Evolutionary conservation across 495 filamentous ascomycete species (phyloP).

Genomic region (Hypoxylon perforatum): DNA sequence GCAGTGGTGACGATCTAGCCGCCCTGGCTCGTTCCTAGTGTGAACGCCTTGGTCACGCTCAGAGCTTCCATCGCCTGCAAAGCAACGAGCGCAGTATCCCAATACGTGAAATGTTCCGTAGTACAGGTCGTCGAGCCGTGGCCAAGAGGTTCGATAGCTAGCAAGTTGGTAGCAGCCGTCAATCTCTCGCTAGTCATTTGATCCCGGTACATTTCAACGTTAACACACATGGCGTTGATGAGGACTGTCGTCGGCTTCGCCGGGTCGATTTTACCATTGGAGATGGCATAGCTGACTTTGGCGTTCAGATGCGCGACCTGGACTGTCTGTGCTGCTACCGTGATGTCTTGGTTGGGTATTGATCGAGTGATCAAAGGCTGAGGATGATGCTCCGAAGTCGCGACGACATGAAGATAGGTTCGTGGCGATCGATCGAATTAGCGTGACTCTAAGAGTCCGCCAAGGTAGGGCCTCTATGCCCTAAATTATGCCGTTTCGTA

Average conservation of each 20-base stretch:
- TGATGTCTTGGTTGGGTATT: neutral
- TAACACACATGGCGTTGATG: slow-evolving; percentile 69
- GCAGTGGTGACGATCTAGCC: slow-evolving; percentile 70
- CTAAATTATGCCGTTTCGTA: no score
- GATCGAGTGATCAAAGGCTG: no score
- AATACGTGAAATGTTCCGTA: slow-evolving; percentile 64
- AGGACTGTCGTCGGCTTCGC: slow-evolving; percentile 68
- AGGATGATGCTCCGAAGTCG: no score
- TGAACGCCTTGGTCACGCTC: slow-evolving; percentile 66
- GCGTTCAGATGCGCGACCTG: slow-evolving; percentile 66
- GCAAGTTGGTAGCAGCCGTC: slow-evolving; percentile 59
- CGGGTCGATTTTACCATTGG: slow-evolving; percentile 56
- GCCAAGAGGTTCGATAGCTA: slow-evolving; percentile 68
- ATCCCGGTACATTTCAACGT: slow-evolving; percentile 60
- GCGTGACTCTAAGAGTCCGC: no score
- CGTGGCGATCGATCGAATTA: no score
- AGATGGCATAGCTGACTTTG: slow-evolving; percentile 62
- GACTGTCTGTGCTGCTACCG: slow-evolving; percentile 50
- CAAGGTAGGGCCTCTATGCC: no score
- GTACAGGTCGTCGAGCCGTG: slow-evolving; percentile 60
- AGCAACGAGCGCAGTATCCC: slow-evolving; percentile 63
- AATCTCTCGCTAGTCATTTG: slow-evolving; percentile 61
- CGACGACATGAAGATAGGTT: no score
- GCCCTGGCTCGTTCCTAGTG: slow-evolving; percentile 71
- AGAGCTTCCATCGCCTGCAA: slow-evolving; percentile 61